Base-by-base conservation (phyloP, 306 rosid genomes). In the Luffa aegyptiaca region DNA sequence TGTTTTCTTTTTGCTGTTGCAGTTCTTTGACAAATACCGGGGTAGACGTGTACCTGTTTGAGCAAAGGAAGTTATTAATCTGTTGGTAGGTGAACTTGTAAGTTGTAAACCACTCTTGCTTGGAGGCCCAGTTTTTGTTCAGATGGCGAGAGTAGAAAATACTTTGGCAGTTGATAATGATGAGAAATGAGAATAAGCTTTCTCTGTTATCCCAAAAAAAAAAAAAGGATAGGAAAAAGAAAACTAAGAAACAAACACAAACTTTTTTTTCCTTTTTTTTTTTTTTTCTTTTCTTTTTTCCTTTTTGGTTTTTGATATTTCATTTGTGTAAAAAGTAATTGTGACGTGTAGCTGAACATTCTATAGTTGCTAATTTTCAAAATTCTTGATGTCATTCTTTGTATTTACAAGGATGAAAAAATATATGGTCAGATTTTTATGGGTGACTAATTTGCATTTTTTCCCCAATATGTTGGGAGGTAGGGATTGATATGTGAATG, bases 21-120 rank as follows among this genome's bases (percentile, higher is more conserved):
- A 95, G 99, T 33, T 95, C 80, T 57, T 95, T 41, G 99, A 95
- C 21, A 92, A 93, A 64, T 91, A 93, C 14, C 89, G 97, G 80
- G 87, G 97, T 35, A 90, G 85, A 82, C 88, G 99, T 71, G 91
- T 95, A 79, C 99, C 99, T 2, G 99, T 95, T 80, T 95, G 86
- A 90, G 75, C 41, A 44, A 66, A 49, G 44, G 45, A 75, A 18
- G 79, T 53, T 75, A 49, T 74, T 52, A 85, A 74, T 36, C 33
- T 11, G 79, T 78, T 56, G 70, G 84, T 62, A 51, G 81, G 77
- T 61, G 75, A 87, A 75, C 66, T 85, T 79, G 88, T 85, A 81
- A 84, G 89, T 85, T 79, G 77, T 84, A 86, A 90, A 85, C 87
- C 83, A 82, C 81, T 80, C 53, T 81, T 84, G 53, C 85, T 81